These are phyloP conservation scores for Aspergillus fumigatus DNA, from an alignment of 2,329 filamentous ascomycete species.

Conservation along the genomic window DNA sequence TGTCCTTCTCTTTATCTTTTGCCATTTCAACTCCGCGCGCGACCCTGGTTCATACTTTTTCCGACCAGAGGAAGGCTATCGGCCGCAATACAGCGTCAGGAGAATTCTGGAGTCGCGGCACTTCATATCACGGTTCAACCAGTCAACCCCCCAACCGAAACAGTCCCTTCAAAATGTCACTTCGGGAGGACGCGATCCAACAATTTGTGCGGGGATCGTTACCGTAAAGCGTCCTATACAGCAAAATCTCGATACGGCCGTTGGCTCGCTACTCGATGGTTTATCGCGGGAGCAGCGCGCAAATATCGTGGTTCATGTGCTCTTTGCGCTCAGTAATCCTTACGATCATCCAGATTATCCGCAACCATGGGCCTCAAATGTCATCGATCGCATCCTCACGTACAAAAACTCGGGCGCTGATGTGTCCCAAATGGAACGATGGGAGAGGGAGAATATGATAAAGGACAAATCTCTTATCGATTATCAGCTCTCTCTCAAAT, in stretches of 20 bases:
- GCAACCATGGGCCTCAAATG: constrained; percentile 38
- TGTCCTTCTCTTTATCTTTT: constrained; percentile 15
- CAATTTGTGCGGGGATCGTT: constrained; percentile 43
- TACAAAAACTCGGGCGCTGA: constrained; percentile 32
- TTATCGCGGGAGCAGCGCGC: constrained; percentile 38
- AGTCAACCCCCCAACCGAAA: constrained; percentile 2
- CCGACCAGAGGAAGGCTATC: constrained; percentile 18
- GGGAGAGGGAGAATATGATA: constrained; percentile 18
- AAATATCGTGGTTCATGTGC: constrained; percentile 40
- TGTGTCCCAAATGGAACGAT: constrained; percentile 4
- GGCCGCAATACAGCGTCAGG: constrained; percentile 16
- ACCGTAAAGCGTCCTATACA: constrained; percentile 38
- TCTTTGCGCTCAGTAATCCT: constrained; percentile 43
- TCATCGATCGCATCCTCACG: constrained; percentile 39
- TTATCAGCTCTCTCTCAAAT: constrained; percentile 40
- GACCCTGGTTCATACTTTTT: constrained; percentile 23
- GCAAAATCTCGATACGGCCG: constrained; percentile 37
- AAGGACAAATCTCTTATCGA: constrained; percentile 42
- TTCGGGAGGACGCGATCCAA: constrained; percentile 4
- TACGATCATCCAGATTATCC: constrained; percentile 38
- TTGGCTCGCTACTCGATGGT: constrained; percentile 43
- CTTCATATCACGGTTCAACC: constrained; percentile 16
- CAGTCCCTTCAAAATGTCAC: not conserved
- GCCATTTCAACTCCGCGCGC: constrained; percentile 15
- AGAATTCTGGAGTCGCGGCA: constrained; percentile 17